Base-by-base conservation (phyloP, 2,329 filamentous ascomycete species). In the Chrysoporthe austroafricana region DNA sequence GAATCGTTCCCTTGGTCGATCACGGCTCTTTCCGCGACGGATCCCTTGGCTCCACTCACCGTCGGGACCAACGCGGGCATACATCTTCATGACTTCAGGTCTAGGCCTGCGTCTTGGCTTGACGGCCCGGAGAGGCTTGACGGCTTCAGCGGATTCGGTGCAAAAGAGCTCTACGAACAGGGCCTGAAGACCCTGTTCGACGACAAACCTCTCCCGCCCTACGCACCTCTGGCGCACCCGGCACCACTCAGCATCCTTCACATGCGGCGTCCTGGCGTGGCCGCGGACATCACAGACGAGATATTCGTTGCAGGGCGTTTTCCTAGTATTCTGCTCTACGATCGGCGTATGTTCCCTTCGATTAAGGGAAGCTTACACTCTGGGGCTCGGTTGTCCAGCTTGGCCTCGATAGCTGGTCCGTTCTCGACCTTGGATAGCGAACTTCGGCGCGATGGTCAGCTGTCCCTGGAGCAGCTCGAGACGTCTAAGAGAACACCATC, bases 271-370 rank as follows among this genome's bases (percentile, higher is more conserved):
- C 80, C 86, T 1, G 85, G 84, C 0, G 78, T 81, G 9, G 77
- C 77, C 11, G 80, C 81, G 61, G 83, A 87, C 70, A 83, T 89
- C 21, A 91, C 92, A 62, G 86, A 91, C 68, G 91, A 96, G 42
- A 96, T 98, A 52, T 95, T 94, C 80, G 88, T 97, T 46, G 93
- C 91, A 4, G 95, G 95, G 0, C 88, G 95, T 18, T 97, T 97
- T 76, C 91, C 94, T 4, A 94, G 89, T 73, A 92, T 97, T 66
- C 82, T 97, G 3, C 91, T 93, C 75, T 98, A 97, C 79, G 94
- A 97, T 75, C 88, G 94, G 3, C 90, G 95, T 57, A 93, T 88
- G 77, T 96, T 97, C 74, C 92, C 93, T 0, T 86, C 87, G 18
- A 85, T 97, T 8, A 86, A 88, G 69, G 90, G 88, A 6, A 93